Evolutionary conservation across 768 basidiomycete species (phyloP).

Genomic region (Tephrocybe sp.): DNA sequence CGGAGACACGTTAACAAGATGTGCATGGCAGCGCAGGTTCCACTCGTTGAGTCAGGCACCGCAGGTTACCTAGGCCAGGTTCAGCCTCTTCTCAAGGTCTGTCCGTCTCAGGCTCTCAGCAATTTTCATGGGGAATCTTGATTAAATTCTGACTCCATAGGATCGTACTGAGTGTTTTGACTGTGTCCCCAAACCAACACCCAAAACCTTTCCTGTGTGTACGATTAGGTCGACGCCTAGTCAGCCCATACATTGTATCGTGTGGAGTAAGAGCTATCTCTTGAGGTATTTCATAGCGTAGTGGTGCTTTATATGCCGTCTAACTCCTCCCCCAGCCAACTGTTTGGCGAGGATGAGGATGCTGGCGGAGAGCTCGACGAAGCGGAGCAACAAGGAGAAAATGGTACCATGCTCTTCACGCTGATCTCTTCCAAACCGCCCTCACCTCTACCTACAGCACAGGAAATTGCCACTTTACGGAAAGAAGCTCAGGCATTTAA

Average conservation of each 20-base stretch:
- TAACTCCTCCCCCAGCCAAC: constrained; percentile 60
- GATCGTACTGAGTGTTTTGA: constrained; percentile 94
- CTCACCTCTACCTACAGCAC: constrained; percentile 46
- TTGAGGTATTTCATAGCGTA: constrained; percentile 61
- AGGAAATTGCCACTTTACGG: constrained; percentile 87
- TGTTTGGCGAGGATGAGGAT: constrained; percentile 93
- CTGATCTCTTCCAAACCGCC: not conserved
- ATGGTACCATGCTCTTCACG: constrained; percentile 54
- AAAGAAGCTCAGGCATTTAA: constrained; percentile 89
- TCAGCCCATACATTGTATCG: constrained; percentile 97
- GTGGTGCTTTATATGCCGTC: constrained; percentile 2
- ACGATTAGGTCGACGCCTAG: constrained; percentile 97
- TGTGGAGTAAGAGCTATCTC: constrained; percentile 98
- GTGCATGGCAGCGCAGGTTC: constrained; percentile 91
- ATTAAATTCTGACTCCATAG: constrained; percentile 37
- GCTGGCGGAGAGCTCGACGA: constrained; percentile 83
- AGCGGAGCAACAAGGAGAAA: constrained; percentile 91
- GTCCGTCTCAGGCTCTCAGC: no score
- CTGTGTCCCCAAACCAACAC: constrained; percentile 89
- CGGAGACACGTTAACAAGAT: constrained; percentile 95
- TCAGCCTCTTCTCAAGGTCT: constrained; percentile 88
- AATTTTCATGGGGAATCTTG: not conserved
- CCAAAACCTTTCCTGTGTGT: constrained; percentile 95
- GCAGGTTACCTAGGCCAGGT: constrained; percentile 98
- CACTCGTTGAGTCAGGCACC: constrained; percentile 94